Conservation (phyloP, 306 rosid species). For the Cyclanthera cordifolia region DNA sequence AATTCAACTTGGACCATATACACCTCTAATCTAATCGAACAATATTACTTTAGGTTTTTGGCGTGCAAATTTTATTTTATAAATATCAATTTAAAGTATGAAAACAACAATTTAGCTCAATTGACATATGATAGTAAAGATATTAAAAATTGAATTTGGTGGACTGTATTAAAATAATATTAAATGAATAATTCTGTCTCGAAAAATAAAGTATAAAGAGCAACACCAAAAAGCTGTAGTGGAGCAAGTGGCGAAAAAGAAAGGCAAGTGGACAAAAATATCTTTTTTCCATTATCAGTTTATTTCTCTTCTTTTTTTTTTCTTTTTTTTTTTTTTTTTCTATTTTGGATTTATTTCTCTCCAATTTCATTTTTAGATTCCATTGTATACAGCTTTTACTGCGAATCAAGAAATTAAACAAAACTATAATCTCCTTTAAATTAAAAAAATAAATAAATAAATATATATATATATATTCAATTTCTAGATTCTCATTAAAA, state of each 20-base stretch:
- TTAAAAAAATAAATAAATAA: neutral
- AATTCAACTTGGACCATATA: too few relatives aligned
- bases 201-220: too few relatives aligned
- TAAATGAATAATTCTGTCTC: too few relatives aligned
- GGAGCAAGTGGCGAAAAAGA: neutral
- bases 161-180: too few relatives aligned
- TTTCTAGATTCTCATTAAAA: neutral
- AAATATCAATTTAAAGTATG: too few relatives aligned
- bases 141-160: too few relatives aligned
- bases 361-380: neutral
- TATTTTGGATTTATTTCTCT: neutral
- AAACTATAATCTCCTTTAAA: neutral
- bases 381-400: neutral
- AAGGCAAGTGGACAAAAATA: neutral
- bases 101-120: too few relatives aligned
- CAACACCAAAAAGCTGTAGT: neutral
- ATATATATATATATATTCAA: neutral
- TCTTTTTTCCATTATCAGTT: neutral
- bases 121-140: too few relatives aligned
- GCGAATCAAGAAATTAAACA: neutral
- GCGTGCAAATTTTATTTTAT: too few relatives aligned
- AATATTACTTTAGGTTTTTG: too few relatives aligned
- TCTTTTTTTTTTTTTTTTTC: too few relatives aligned
- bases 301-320: neutral
- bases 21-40: too few relatives aligned